Percentiles rank a stretch among this genome's conserved stretches.
phyloP scores from a whole-genome alignment of 2,329 filamentous ascomycete genomes.

The Zymoseptoria crescenta region DNA sequence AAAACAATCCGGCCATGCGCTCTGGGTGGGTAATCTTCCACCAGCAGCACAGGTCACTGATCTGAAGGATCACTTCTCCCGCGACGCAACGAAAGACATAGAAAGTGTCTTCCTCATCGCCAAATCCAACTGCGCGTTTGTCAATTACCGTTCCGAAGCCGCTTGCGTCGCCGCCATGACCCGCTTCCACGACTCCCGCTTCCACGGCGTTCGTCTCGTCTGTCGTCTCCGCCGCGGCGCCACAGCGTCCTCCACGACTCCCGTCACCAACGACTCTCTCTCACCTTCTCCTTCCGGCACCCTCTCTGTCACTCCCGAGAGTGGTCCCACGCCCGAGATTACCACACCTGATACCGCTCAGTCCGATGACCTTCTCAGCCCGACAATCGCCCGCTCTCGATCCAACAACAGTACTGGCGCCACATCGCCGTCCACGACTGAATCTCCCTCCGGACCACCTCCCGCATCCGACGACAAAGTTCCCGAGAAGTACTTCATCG shows the following conservation, averaged over 20 bases:
- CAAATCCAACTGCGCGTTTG: slow-evolving; percentile 95
- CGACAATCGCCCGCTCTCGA: slow-evolving; percentile 18
- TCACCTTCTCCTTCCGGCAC: neutral
- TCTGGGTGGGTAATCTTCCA: slow-evolving; percentile 94
- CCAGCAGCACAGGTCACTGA: slow-evolving; percentile 72
- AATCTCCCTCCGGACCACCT: slow-evolving; percentile 2
- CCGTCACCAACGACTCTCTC: slow-evolving; percentile 5
- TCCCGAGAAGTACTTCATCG: slow-evolving; percentile 76
- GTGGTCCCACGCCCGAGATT: neutral
- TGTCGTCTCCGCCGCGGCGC: slow-evolving; percentile 61
- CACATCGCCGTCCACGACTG: slow-evolving; percentile 3
- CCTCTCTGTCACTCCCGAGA: neutral
- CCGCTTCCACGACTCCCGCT: slow-evolving; percentile 83
- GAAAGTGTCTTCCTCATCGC: slow-evolving; percentile 91
- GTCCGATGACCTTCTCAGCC: slow-evolving; percentile 8
- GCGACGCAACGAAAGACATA: slow-evolving; percentile 63
- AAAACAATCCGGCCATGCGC: slow-evolving; percentile 69
- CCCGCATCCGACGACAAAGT: slow-evolving; percentile 27
- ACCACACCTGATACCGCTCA: neutral
- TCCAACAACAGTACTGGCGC: slow-evolving; percentile 5
- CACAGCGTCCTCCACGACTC: slow-evolving; percentile 10
- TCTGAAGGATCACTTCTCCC: slow-evolving; percentile 85
- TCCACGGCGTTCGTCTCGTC: slow-evolving; percentile 76
- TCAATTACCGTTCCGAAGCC: slow-evolving; percentile 80
- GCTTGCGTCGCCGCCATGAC: slow-evolving; percentile 70